Percentiles rank a stretch among this genome's conserved stretches.
phyloP scores from a whole-genome alignment of 805 yeast species.

The Kuraishia ogatae region DNA sequence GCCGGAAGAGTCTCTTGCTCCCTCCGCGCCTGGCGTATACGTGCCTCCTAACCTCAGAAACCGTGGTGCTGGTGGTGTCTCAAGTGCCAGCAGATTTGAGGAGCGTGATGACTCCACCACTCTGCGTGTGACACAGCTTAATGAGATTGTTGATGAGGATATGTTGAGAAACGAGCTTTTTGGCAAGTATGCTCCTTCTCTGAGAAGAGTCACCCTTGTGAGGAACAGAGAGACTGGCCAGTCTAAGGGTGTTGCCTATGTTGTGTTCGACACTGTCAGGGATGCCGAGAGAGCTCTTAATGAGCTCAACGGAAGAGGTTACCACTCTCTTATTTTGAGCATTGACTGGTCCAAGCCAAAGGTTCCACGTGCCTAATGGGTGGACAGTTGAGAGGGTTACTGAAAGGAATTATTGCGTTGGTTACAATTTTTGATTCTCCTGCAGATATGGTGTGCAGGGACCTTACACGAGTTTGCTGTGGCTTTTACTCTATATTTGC shows the following conservation, averaged over 20 bases:
- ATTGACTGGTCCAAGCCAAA: constrained; percentile 52
- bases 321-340: constrained; percentile 75
- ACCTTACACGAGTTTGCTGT: no score
- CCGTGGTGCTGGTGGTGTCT: constrained; percentile 27
- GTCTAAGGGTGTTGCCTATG: constrained; percentile 94
- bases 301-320: constrained; percentile 80
- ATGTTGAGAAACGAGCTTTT: constrained; percentile 67
- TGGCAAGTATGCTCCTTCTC: constrained; percentile 48
- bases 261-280: constrained; percentile 60
- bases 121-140: constrained; percentile 84
- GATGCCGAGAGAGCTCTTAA: constrained; percentile 75
- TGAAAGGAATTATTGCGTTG: neutral
- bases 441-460: neutral
- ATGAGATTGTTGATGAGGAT: constrained; percentile 75
- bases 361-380: constrained; percentile 1
- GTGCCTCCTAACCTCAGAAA: constrained; percentile 56
- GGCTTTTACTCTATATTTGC: neutral
- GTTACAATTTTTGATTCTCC: neutral
- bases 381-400: neutral
- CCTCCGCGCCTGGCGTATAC: constrained; percentile 33
- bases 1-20: constrained; percentile 12
- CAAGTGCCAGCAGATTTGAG: constrained; percentile 27
- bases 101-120: constrained; percentile 84
- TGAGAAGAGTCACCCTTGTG: constrained; percentile 72
- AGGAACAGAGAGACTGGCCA: constrained; percentile 90